phyloP scores from a whole-genome alignment of 2,329 filamentous ascomycete species.

The Exophiala aquamarina region DNA sequence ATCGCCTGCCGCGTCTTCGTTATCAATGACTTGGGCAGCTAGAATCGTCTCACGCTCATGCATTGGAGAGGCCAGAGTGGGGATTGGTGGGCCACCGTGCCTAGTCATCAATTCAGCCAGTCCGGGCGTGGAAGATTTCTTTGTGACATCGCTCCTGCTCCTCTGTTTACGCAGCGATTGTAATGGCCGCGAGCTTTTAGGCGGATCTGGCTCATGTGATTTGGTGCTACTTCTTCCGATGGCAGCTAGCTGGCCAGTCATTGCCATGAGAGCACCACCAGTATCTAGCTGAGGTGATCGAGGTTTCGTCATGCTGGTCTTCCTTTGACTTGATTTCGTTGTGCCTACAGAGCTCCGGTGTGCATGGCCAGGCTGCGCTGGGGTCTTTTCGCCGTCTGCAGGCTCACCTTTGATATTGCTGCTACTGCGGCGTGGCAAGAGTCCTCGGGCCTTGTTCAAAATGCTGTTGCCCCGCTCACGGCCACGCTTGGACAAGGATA shows the following conservation, averaged over 20 bases:
- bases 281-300: constrained; percentile 43
- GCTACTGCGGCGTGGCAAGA: constrained; percentile 43
- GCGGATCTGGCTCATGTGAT: constrained; percentile 49
- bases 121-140: constrained; percentile 38
- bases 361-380: constrained; percentile 7
- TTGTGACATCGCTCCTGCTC: constrained; percentile 58
- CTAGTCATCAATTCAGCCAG: constrained; percentile 56
- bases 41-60: constrained; percentile 31
- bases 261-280: constrained; percentile 42
- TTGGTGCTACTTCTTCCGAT: constrained; percentile 58
- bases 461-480: constrained; percentile 49
- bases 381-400: constrained; percentile 6
- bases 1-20: constrained; percentile 36
- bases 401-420: constrained; percentile 45
- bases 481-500: constrained; percentile 37
- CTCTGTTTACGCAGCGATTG: constrained; percentile 39
- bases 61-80: constrained; percentile 52
- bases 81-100: constrained; percentile 60
- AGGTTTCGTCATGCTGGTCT: constrained; percentile 38
- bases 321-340: constrained; percentile 36
- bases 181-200: constrained; percentile 23
- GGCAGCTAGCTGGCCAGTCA: constrained; percentile 46
- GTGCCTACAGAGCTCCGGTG: constrained; percentile 28
- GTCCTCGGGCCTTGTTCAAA: constrained; percentile 31
- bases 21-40: constrained; percentile 22